A percentile compares a stretch with the other conserved stretches of the same genome.
Conservation (phyloP, 2,329 filamentous ascomycete species). For the Leptosphaerulina australis region DNA sequence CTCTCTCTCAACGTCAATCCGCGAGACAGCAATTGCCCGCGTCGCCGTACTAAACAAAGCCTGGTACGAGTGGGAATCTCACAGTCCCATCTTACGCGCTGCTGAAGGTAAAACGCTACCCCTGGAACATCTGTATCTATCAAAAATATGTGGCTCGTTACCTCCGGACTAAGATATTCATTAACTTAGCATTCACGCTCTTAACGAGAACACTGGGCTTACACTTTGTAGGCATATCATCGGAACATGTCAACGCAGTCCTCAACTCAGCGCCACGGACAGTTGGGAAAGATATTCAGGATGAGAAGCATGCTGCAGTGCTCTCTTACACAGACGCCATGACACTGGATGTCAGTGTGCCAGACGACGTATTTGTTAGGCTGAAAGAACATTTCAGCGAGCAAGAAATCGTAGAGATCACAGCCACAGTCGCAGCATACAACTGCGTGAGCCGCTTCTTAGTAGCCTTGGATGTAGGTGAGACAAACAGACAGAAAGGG, state of each 20-base stretch:
- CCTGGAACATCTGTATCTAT: no score
- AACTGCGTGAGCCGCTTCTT: slow-evolving; percentile 86
- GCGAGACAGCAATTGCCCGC: slow-evolving; percentile 80
- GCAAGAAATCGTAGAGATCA: slow-evolving; percentile 79
- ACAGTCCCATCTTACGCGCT: slow-evolving; percentile 67
- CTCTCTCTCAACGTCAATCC: slow-evolving; percentile 58
- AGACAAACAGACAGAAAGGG: slow-evolving; percentile 44
- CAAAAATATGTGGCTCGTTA: no score
- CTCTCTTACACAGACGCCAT: slow-evolving; percentile 81
- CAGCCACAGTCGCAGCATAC: slow-evolving; percentile 77
- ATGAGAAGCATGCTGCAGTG: slow-evolving; percentile 69
- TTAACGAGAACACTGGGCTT: no score
- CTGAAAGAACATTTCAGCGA: slow-evolving; percentile 69
- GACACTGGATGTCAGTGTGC: slow-evolving; percentile 74
- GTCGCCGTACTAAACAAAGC: slow-evolving; percentile 81
- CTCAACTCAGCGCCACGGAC: slow-evolving; percentile 27
- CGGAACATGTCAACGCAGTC: slow-evolving; percentile 49
- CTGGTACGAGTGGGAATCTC: slow-evolving; percentile 85
- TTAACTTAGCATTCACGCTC: no score
- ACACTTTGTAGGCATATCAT: no score
- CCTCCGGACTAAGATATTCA: no score
- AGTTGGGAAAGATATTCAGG: slow-evolving; percentile 48
- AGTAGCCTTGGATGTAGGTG: slow-evolving; percentile 74
- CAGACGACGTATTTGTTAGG: slow-evolving; percentile 69
- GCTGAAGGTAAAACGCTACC: no score